A percentile compares a stretch with the other conserved stretches of the same genome.
phyloP scores from a whole-genome alignment of 306 rosid genomes.

The Ammopiptanthus mongolicus region DNA sequence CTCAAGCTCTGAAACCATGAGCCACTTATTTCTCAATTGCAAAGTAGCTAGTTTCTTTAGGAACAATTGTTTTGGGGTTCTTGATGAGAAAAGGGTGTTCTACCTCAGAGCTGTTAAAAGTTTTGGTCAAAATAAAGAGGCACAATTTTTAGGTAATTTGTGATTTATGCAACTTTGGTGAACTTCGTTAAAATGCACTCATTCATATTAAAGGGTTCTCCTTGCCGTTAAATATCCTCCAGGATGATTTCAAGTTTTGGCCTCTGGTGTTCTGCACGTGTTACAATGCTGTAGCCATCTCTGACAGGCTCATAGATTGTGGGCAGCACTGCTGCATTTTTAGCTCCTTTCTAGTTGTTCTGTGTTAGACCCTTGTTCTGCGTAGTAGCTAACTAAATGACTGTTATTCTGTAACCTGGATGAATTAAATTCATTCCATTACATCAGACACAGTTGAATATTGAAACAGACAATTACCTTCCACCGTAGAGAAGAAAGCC shows the following conservation, averaged over 20 bases:
- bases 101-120: neutral
- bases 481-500: constrained; percentile 99
- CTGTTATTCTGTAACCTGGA: constrained; percentile 6
- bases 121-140: neutral
- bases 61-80: neutral
- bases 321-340: neutral
- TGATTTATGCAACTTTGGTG: neutral
- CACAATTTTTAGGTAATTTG: neutral
- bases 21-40: neutral
- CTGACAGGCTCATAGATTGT: neutral
- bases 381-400: constrained; percentile 1
- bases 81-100: neutral
- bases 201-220: neutral
- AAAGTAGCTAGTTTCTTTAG: neutral
- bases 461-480: constrained; percentile 51
- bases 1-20: neutral
- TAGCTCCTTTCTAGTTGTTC: neutral
- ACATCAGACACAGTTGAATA: constrained; percentile 13
- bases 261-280: neutral
- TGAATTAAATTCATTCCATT: neutral
- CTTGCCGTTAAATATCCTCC: neutral
- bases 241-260: neutral
- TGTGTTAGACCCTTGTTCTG: neutral
- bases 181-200: neutral
- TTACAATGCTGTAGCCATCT: neutral